Percentiles rank a stretch among this genome's conserved stretches.
phyloP scores from a whole-genome alignment of 192 early-diverging fungal species.

The Backusella morwellensis region DNA sequence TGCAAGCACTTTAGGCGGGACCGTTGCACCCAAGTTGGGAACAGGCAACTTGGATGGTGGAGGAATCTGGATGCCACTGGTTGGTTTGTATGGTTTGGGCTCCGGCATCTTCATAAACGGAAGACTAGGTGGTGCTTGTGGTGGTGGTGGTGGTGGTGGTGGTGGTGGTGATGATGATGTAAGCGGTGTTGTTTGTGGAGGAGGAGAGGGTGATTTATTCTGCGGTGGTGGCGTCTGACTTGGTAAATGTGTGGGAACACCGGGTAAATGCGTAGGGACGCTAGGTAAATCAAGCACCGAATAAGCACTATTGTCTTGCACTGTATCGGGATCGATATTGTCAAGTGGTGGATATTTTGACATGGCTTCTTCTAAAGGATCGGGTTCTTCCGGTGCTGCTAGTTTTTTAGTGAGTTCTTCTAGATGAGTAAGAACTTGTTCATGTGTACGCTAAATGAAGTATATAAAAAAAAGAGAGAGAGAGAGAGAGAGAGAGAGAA shows the following conservation, averaged over 20 bases:
- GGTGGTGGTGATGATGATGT: neutral
- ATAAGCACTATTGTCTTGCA: neutral
- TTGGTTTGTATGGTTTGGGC: neutral
- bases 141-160: neutral
- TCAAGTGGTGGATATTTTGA: neutral
- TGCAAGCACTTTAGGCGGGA: constrained; percentile 37
- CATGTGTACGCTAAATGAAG: neutral
- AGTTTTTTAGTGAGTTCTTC: neutral
- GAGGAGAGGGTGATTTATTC: neutral
- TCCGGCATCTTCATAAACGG: constrained; percentile 4
- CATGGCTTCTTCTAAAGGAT: constrained; percentile 3
- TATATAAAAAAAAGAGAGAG: neutral
- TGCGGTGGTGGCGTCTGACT: neutral
- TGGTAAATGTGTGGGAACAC: neutral
- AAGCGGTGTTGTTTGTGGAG: neutral
- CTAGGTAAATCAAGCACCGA: neutral
- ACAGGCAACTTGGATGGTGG: constrained; percentile 26
- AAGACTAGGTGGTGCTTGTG: neutral
- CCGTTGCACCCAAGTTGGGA: constrained; percentile 24
- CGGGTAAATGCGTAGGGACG: constrained; percentile 17
- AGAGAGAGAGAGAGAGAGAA: neutral
- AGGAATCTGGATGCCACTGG: neutral
- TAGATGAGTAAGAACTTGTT: neutral
- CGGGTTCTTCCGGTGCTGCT: neutral
- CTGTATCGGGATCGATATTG: neutral